These are phyloP conservation scores for Neoboletus magnificus DNA, from an alignment of 768 basidiomycete species.

Conservation along the genomic window DNA sequence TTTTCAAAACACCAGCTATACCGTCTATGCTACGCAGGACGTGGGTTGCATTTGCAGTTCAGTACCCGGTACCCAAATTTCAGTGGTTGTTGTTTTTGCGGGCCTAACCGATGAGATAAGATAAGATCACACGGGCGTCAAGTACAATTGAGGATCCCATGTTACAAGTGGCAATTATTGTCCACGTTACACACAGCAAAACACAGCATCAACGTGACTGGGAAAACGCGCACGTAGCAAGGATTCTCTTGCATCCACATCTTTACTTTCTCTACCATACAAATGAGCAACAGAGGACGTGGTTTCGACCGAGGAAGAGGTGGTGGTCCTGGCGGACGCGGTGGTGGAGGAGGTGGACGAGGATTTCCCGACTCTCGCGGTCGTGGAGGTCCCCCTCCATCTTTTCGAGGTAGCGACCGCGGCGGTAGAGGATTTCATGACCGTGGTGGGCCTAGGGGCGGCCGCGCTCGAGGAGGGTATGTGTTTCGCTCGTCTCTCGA, in stretches of 20 bases:
- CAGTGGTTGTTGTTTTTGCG: neutral
- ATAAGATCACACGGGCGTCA: slow-evolving; percentile 16
- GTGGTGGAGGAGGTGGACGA: slow-evolving; percentile 33
- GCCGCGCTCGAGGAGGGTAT: slow-evolving; percentile 40
- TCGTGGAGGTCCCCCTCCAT: slow-evolving; percentile 25
- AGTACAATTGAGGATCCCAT: neutral
- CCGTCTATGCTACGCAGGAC: neutral
- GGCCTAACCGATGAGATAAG: slow-evolving; percentile 15
- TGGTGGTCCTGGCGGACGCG: slow-evolving; percentile 33
- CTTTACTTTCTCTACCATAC: neutral
- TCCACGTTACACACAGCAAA: slow-evolving; percentile 1
- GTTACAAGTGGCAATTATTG: slow-evolving; percentile 4
- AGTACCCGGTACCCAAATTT: neutral
- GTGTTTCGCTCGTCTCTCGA: slow-evolving; percentile 6
- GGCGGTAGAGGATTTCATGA: slow-evolving; percentile 31
- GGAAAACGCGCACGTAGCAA: neutral
- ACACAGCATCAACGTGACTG: slow-evolving; percentile 23
- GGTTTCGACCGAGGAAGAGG: slow-evolving; percentile 40
- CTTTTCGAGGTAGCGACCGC: slow-evolving; percentile 29
- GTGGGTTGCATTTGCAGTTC: neutral
- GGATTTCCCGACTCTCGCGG: slow-evolving; percentile 28
- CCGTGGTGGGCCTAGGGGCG: slow-evolving; percentile 28
- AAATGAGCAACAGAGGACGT: slow-evolving; percentile 40
- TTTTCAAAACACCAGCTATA: neutral
- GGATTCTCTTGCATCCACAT: neutral